Conservation (phyloP, 2,329 filamentous ascomycete genomes). For the Cryphonectria japonica region DNA sequence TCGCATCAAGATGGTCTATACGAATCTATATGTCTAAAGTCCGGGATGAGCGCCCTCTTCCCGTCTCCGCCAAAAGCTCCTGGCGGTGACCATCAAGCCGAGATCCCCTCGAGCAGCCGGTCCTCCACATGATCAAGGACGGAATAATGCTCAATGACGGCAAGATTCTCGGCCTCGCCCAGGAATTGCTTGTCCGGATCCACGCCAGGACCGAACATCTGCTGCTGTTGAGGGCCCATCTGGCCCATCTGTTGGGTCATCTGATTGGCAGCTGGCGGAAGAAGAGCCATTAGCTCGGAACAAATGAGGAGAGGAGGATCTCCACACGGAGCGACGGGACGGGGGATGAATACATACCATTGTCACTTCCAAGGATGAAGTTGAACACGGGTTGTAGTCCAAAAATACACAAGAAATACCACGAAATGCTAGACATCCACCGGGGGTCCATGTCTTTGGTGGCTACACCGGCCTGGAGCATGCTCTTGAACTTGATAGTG, state of each 20-base stretch:
- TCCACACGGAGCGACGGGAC: background rate
- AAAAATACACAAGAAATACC: constrained; percentile 98
- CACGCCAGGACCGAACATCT: constrained; percentile 89
- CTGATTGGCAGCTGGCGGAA: constrained; percentile 77
- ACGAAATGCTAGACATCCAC: constrained; percentile 98
- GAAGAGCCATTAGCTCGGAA: constrained; percentile 29
- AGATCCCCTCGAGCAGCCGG: constrained; percentile 68
- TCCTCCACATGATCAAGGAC: constrained; percentile 88
- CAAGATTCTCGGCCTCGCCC: constrained; percentile 91
- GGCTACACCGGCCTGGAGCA: constrained; percentile 96
- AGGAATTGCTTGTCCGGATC: constrained; percentile 96
- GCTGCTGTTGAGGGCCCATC: constrained; percentile 66
- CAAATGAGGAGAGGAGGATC: background rate
- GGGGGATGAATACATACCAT: constrained; percentile 65
- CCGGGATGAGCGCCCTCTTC: background rate
- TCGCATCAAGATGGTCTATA: background rate
- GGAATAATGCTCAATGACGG: constrained; percentile 91
- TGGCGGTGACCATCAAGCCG: constrained; percentile 42
- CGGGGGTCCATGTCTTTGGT: constrained; percentile 95
- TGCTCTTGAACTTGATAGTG: constrained; percentile 98
- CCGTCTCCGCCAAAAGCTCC: background rate
- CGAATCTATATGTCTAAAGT: constrained; percentile 19
- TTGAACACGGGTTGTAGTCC: constrained; percentile 96
- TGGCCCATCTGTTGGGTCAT: constrained; percentile 89
- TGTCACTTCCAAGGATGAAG: constrained; percentile 94